A percentile compares a stretch with the other conserved stretches of the same genome.
Evolutionary conservation across 1,139 yeast genomes (phyloP).

Genomic region (Kurtzmaniella quercitrusa): DNA sequence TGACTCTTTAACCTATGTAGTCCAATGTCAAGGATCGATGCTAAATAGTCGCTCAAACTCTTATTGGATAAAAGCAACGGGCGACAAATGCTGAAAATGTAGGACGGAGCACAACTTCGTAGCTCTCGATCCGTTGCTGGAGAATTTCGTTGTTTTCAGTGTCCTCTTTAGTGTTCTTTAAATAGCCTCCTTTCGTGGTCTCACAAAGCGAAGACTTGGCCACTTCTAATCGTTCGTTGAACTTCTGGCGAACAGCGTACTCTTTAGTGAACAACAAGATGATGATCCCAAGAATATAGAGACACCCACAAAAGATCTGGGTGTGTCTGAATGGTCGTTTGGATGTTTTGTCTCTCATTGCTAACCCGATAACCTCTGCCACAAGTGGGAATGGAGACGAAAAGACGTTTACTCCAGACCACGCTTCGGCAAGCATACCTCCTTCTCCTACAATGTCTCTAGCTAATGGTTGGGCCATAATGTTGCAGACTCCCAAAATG

Average conservation of each 20-base stretch:
- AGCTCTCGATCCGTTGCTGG: constrained; percentile 8
- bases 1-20: too few species aligned
- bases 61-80: constrained; percentile 9
- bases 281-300: constrained; percentile 31
- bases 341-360: constrained; percentile 26
- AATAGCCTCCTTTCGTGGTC: constrained; percentile 10
- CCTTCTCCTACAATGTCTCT: constrained; percentile 43
- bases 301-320: constrained; percentile 56
- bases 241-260: constrained; percentile 20
- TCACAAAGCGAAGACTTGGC: constrained; percentile 8
- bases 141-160: neutral
- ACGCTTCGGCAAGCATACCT: constrained; percentile 51
- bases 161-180: constrained; percentile 6
- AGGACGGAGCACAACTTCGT: constrained; percentile 7
- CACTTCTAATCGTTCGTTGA: constrained; percentile 11
- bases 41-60: constrained; percentile 4
- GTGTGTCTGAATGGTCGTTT: constrained; percentile 50
- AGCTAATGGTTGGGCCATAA: constrained; percentile 56
- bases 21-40: too few species aligned
- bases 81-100: constrained; percentile 5
- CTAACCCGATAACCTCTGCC: constrained; percentile 48
- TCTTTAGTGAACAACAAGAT: constrained; percentile 30
- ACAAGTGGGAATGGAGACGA: constrained; percentile 43
- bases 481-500: constrained; percentile 60
- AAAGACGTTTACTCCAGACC: constrained; percentile 53